A percentile compares a stretch with the other conserved stretches of the same genome.
phyloP scores from a whole-genome alignment of 2,329 filamentous ascomycete genomes.

The Pseudogymnoascus sp. region DNA sequence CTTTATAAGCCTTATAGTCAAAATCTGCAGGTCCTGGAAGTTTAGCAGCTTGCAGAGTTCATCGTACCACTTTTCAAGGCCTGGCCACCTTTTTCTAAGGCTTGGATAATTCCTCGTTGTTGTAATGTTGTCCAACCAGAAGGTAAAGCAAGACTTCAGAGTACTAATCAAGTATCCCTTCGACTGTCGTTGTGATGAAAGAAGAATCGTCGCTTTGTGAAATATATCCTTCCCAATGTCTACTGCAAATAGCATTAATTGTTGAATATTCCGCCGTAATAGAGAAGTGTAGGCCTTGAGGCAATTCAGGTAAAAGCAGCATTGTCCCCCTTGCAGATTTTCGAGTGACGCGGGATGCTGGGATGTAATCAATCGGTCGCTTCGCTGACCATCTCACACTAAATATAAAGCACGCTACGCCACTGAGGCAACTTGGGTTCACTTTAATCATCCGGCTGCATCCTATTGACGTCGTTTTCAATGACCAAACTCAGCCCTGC shows the following conservation, averaged over 20 bases:
- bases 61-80: constrained; percentile 11
- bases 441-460: not conserved
- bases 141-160: not conserved
- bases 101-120: constrained; percentile 5
- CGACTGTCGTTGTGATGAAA: no score
- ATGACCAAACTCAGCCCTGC: not conserved
- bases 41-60: not conserved
- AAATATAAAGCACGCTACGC: not conserved
- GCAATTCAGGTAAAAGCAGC: no score
- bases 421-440: not conserved
- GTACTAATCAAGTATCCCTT: constrained; percentile 6
- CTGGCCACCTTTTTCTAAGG: not conserved
- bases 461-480: not conserved
- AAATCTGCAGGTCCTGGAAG: not conserved
- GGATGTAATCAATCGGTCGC: not conserved
- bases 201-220: no score
- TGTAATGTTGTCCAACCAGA: constrained; percentile 9
- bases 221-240: no score
- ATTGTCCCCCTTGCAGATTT: not conserved
- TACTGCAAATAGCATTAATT: no score
- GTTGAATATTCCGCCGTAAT: no score
- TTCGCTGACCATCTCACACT: not conserved
- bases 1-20: constrained; percentile 8
- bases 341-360: not conserved
- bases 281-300: no score